These are phyloP conservation scores for Dioscorea dumetorum DNA, from an alignment of 106 monocot genomes.

Conservation along the genomic window DNA sequence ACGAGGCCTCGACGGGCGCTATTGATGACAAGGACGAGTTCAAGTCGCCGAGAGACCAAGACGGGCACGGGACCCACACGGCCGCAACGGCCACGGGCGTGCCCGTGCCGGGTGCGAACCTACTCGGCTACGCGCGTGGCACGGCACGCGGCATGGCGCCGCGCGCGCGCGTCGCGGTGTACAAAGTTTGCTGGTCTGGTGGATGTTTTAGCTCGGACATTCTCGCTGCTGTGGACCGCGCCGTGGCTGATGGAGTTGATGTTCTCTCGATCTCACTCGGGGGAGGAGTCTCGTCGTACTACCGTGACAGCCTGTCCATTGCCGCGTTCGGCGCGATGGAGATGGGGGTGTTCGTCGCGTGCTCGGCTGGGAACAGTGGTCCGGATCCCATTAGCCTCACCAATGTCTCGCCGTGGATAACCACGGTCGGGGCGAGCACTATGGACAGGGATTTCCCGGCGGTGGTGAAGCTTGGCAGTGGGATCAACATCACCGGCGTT, in stretches of 20 bases:
- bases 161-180: slow-evolving; percentile 60
- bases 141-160: slow-evolving; percentile 88
- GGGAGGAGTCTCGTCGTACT: slow-evolving; percentile 68
- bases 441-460: slow-evolving; percentile 87
- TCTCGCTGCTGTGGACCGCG: slow-evolving; percentile 69
- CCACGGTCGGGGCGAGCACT: slow-evolving; percentile 77
- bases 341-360: slow-evolving; percentile 81
- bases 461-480: slow-evolving; percentile 40
- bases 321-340: slow-evolving; percentile 81
- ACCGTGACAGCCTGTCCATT: slow-evolving; percentile 62
- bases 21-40: slow-evolving; percentile 54
- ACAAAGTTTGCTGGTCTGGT: slow-evolving; percentile 89
- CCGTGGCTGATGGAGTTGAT: slow-evolving; percentile 77
- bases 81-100: slow-evolving; percentile 70
- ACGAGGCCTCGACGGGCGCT: slow-evolving; percentile 61
- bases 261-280: slow-evolving; percentile 92
- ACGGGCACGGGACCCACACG: slow-evolving; percentile 97
- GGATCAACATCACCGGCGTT: slow-evolving; percentile 45
- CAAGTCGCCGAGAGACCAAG: slow-evolving; percentile 77
- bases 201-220: slow-evolving; percentile 92
- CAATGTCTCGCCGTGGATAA: slow-evolving; percentile 83
- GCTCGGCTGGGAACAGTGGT: slow-evolving; percentile 81
- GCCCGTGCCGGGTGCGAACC: slow-evolving; percentile 48
- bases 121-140: slow-evolving; percentile 65
- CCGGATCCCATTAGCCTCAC: slow-evolving; percentile 73